Evolutionary conservation across 2,329 filamentous ascomycete genomes (phyloP), one percentile per base, ranked within the genome.

Genomic region (Pseudopyricularia cyperi): DNA sequence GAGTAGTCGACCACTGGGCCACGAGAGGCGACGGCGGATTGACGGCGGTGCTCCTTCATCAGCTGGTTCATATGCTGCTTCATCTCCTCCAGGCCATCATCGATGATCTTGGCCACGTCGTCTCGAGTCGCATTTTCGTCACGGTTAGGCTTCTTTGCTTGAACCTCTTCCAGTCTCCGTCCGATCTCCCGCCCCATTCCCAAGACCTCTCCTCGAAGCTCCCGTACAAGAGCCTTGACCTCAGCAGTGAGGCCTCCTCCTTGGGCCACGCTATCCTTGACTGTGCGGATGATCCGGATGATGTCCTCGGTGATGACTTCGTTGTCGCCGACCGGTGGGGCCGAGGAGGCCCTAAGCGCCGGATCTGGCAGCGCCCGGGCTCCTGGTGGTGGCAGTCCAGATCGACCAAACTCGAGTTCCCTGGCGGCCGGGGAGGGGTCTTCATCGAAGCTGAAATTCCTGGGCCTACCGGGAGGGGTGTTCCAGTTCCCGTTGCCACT

Each of bases 171-270:
- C n/a, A 97, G 76, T 58, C 89, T 85, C 53, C 88, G 84, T 39
- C 86, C 89, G 48, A 97, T 80, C 58, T 96, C 89, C 53, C 91
- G 79, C 4, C 91, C 91, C 90, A 96, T 96, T 3, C 89, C 90
- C 4, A 96, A 75, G 8, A 97, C 89, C 63, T 97, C 91, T 3
- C 89, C 90, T 22, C 91, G 83, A 34, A 97, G 75, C 61, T 96
- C 90, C 24, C 89, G 83, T 8, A 96, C 87, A 8, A 95, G 75
- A 4, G 88, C 83, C 79, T 97, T 97, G 57, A 95, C 88, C 64
- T 95, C 89, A 52, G 89, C 89, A 2, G 89, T 95, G 50, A 96
- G 77, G 5, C 90, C 89, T 53, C 91, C 91, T 39, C 87, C 83
- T 65, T 95, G 87, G 0, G 87, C 77, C 53, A 96, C 86, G 59